A percentile compares a stretch with the other conserved stretches of the same genome.
phyloP scores from a whole-genome alignment of 2,329 filamentous ascomycete species.

The Clonostachys sp. region DNA sequence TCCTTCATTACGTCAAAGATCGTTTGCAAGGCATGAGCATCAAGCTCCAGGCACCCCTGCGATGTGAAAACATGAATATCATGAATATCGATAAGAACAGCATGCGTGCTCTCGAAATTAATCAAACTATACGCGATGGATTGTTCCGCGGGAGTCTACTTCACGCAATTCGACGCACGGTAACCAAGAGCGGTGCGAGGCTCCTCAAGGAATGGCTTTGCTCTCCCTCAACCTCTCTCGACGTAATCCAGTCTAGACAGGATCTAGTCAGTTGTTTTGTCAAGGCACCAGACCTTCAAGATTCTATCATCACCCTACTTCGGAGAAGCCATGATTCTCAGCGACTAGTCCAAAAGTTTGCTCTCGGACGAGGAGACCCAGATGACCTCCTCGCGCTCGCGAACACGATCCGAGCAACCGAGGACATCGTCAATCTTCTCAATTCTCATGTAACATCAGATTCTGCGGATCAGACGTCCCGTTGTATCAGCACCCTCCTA shows the following conservation, averaged over 20 bases:
- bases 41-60: constrained; percentile 77
- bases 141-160: constrained; percentile 77
- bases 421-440: constrained; percentile 54
- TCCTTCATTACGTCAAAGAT: constrained; percentile 81
- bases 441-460: background rate
- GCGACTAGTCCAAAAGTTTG: constrained; percentile 89
- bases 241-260: constrained; percentile 72
- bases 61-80: constrained; percentile 68
- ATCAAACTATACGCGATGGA: constrained; percentile 78
- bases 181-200: constrained; percentile 85
- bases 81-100: constrained; percentile 94
- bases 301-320: constrained; percentile 64
- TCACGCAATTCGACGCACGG: constrained; percentile 83
- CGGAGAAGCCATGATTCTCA: constrained; percentile 79
- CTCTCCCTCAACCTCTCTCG: constrained; percentile 83
- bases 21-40: constrained; percentile 73
- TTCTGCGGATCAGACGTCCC: constrained; percentile 1
- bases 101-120: constrained; percentile 82
- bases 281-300: constrained; percentile 60
- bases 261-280: constrained; percentile 78
- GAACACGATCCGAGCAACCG: constrained; percentile 72
- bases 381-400: constrained; percentile 85
- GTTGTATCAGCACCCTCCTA: constrained; percentile 40
- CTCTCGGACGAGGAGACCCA: constrained; percentile 83
- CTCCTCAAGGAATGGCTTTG: constrained; percentile 82